A percentile compares a stretch with the other conserved stretches of the same genome.
These are phyloP conservation scores for Periconia sp. DNA, from an alignment of 2,329 filamentous ascomycete species.

Conservation along the genomic window DNA sequence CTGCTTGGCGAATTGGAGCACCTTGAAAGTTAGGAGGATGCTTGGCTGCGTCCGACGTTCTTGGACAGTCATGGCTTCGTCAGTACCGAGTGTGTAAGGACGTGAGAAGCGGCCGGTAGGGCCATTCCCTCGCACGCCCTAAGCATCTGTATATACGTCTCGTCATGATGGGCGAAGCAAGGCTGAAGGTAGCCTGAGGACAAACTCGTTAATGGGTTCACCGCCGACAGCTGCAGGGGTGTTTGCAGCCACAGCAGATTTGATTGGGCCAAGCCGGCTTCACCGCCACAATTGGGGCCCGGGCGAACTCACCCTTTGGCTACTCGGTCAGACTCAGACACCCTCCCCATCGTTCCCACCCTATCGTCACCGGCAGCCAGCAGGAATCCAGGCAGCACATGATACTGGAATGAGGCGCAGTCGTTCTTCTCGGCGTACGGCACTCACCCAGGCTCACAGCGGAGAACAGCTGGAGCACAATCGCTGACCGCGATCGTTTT, in stretches of 20 bases:
- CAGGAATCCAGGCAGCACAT: constrained; percentile 21
- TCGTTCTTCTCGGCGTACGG: constrained; percentile 11
- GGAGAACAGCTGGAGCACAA: constrained; percentile 6
- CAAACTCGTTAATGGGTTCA: constrained; percentile 22
- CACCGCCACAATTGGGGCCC: constrained; percentile 19
- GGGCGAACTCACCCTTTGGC: constrained; percentile 11
- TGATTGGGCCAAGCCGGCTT: constrained; percentile 21
- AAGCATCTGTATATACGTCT: constrained; percentile 29
- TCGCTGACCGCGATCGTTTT: constrained; percentile 22
- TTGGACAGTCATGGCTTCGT: constrained; percentile 38
- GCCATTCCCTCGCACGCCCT: constrained; percentile 12
- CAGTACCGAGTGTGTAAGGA: constrained; percentile 22
- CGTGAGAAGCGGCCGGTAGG: constrained; percentile 32
- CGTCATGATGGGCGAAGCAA: constrained; percentile 29
- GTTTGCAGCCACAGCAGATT: constrained; percentile 16
- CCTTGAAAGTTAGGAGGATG: constrained; percentile 45
- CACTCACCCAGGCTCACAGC: constrained; percentile 22
- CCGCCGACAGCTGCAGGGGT: constrained; percentile 12
- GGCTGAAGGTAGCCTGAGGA: constrained; percentile 33
- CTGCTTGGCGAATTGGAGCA: constrained; percentile 46
- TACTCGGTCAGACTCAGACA: constrained; percentile 16
- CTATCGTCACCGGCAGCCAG: constrained; percentile 23
- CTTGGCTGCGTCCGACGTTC: constrained; percentile 31
- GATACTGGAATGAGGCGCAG: constrained; percentile 32
- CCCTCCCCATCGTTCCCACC: constrained; percentile 9